Evolutionary conservation across 2,329 filamentous ascomycete species (phyloP).

Genomic region (Sodiomyces alkalinus): DNA sequence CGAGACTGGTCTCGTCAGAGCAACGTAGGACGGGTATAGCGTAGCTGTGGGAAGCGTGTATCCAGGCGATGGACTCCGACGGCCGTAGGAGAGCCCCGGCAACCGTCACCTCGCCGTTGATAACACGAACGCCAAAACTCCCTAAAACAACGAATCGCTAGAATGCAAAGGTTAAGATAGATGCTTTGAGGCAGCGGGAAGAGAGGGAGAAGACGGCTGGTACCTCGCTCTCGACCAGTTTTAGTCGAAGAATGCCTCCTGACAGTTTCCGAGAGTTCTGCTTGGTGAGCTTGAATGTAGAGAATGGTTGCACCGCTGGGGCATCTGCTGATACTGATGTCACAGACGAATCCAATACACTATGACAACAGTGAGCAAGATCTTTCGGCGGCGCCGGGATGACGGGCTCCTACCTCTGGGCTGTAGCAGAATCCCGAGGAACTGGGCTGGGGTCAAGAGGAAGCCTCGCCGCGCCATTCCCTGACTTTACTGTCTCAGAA

Average conservation of each 20-base stretch:
- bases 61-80: conserved; percentile 31
- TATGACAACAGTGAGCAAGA: no score
- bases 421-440: no score
- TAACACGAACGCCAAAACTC: conserved; percentile 49
- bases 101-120: conserved; percentile 46
- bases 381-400: no score
- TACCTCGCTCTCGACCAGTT: conserved; percentile 34
- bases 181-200: neutral
- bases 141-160: conserved; percentile 51
- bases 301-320: conserved; percentile 19
- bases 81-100: conserved; percentile 46
- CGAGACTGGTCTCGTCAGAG: conserved; percentile 30
- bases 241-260: conserved; percentile 25
- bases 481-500: no score
- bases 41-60: conserved; percentile 54
- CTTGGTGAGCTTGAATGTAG: conserved; percentile 29
- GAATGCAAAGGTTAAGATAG: conserved; percentile 7
- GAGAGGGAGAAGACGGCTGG: no score
- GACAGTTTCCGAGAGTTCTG: conserved; percentile 24
- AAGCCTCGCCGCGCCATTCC: no score
- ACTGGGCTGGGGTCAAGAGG: no score
- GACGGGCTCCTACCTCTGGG: no score
- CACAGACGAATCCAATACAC: no score
- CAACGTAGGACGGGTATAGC: conserved; percentile 52
- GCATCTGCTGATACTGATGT: no score